Conservation (phyloP, 2,329 filamentous ascomycete genomes). For the Botrytis medusae region DNA sequence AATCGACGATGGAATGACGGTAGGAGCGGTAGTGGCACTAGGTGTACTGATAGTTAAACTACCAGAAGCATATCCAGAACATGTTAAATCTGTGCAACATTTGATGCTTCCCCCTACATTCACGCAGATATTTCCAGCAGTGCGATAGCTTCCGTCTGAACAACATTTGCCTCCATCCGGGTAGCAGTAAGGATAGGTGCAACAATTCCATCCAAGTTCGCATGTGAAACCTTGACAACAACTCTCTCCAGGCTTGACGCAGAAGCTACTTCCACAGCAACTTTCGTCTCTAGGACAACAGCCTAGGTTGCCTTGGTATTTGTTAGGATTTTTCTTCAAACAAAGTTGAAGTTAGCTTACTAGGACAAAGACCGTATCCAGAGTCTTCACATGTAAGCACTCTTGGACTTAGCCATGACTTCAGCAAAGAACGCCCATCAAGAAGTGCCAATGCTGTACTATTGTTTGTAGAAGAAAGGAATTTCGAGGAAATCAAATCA, state of each 20-base stretch:
- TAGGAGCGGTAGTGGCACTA: not conserved
- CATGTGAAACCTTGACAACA: slow-evolving; percentile 2
- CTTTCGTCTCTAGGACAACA: not conserved
- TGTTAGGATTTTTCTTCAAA: not conserved
- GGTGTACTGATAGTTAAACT: not conserved
- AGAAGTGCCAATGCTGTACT: not conserved
- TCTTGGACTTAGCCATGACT: not conserved
- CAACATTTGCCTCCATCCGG: slow-evolving; percentile 4
- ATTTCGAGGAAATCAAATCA: not conserved
- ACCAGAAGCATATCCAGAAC: not conserved
- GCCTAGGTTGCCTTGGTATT: not conserved
- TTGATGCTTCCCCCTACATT: not conserved
- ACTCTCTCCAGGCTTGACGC: not conserved
- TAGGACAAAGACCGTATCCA: not conserved
- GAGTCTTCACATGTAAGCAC: not conserved
- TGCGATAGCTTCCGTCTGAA: slow-evolving; percentile 8
- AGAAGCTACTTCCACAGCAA: not conserved
- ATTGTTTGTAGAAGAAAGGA: not conserved
- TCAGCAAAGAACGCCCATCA: not conserved
- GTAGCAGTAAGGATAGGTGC: not conserved
- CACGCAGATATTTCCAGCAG: not conserved
- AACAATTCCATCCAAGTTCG: slow-evolving; percentile 9
- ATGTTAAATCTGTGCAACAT: not conserved
- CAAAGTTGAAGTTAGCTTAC: not conserved
- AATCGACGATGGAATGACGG: not conserved